Conservation (phyloP, 2,329 filamentous ascomycete genomes). For the Phoma sp. region DNA sequence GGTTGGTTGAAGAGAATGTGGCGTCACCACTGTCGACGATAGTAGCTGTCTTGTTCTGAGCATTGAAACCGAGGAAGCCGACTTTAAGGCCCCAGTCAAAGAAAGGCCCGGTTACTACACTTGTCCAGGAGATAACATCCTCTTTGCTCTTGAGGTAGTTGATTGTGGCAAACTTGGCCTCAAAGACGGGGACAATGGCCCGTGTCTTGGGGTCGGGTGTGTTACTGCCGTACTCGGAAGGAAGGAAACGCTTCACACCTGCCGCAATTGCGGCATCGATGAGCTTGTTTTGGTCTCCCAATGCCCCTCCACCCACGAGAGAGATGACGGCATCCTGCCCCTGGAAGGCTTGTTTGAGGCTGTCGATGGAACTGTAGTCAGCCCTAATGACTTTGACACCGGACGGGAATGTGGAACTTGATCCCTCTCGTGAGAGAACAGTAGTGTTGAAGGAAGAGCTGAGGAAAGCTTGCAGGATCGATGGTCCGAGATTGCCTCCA, state of each 20-base stretch:
- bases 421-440: slow-evolving; percentile 59
- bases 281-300: slow-evolving; percentile 56
- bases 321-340: slow-evolving; percentile 64
- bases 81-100: slow-evolving; percentile 51
- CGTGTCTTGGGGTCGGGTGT: slow-evolving; percentile 44
- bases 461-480: slow-evolving; percentile 50
- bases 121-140: slow-evolving; percentile 63
- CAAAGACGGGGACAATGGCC: slow-evolving; percentile 58
- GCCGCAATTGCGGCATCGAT: slow-evolving; percentile 65
- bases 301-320: slow-evolving; percentile 51
- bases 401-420: slow-evolving; percentile 49
- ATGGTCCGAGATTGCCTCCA: slow-evolving; percentile 52
- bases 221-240: slow-evolving; percentile 63
- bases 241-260: slow-evolving; percentile 66
- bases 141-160: slow-evolving; percentile 60
- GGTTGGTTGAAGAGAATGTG: slow-evolving; percentile 59
- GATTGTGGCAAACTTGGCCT: slow-evolving; percentile 55
- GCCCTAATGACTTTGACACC: slow-evolving; percentile 54
- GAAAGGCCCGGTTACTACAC: slow-evolving; percentile 57
- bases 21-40: slow-evolving; percentile 64
- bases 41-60: slow-evolving; percentile 56
- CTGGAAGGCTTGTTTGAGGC: slow-evolving; percentile 58
- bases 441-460: slow-evolving; percentile 59
- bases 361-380: slow-evolving; percentile 55
- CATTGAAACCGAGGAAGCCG: slow-evolving; percentile 60